Percentiles rank a stretch among this genome's conserved stretches.
phyloP scores from a whole-genome alignment of 1,139 yeast species.

The Arxiozyma telluris region DNA sequence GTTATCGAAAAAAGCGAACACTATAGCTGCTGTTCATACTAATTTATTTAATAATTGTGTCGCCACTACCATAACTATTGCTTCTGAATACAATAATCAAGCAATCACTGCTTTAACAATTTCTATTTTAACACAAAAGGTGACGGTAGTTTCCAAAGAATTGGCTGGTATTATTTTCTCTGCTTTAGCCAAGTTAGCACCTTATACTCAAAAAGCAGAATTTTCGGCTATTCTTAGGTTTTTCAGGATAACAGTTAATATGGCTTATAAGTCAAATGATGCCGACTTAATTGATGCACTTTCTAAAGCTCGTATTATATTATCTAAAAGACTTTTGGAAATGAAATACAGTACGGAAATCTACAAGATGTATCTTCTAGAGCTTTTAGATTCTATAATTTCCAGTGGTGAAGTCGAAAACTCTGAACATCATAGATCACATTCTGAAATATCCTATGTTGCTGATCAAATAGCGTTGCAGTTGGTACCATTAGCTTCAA shows the following conservation, averaged over 20 bases:
- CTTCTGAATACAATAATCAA: constrained; percentile 60
- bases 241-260: constrained; percentile 34
- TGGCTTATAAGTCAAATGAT: constrained; percentile 33
- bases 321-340: constrained; percentile 41
- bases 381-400: constrained; percentile 57
- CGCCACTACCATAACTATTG: constrained; percentile 62
- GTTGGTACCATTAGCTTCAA: constrained; percentile 64
- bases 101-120: constrained; percentile 74
- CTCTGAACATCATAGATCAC: constrained; percentile 74
- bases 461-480: constrained; percentile 65
- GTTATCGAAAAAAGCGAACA: not conserved
- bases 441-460: constrained; percentile 64
- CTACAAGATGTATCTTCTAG: constrained; percentile 52
- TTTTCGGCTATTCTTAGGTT: constrained; percentile 42
- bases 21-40: not conserved
- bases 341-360: constrained; percentile 37
- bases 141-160: constrained; percentile 37
- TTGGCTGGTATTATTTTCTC: constrained; percentile 39
- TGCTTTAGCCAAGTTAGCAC: constrained; percentile 47
- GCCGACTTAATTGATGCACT: constrained; percentile 33
- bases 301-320: constrained; percentile 41
- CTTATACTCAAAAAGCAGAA: constrained; percentile 44
- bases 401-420: constrained; percentile 77
- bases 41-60: constrained; percentile 49
- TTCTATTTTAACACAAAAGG: constrained; percentile 76